phyloP scores from a whole-genome alignment of 805 yeast genomes.

The Komagataella pastoris region DNA sequence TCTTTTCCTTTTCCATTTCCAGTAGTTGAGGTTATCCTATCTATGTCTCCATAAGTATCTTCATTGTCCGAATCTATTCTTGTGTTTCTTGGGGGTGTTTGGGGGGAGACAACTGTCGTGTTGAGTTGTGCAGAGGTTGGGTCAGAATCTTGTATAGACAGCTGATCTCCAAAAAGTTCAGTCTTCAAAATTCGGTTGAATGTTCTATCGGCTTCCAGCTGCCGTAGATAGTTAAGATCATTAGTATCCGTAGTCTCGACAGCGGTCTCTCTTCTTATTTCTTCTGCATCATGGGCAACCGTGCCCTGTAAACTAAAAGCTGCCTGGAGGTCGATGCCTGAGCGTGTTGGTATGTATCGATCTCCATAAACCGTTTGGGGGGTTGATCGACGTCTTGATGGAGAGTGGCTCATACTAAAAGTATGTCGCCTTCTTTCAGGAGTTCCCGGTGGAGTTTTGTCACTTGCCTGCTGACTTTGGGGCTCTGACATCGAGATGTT shows the following conservation, averaged over 20 bases:
- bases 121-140: neutral
- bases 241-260: slow-evolving; percentile 13
- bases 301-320: slow-evolving; percentile 40
- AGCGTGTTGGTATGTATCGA: slow-evolving; percentile 76
- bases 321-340: slow-evolving; percentile 79
- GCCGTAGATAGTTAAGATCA: slow-evolving; percentile 56
- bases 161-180: slow-evolving; percentile 82
- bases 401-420: neutral
- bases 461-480: neutral
- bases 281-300: slow-evolving; percentile 5
- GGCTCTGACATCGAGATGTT: neutral
- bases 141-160: slow-evolving; percentile 32
- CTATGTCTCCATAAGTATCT: neutral
- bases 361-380: slow-evolving; percentile 50
- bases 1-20: neutral
- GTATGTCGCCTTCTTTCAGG: neutral
- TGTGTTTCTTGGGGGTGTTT: neutral
- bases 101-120: neutral
- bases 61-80: neutral
- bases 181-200: slow-evolving; percentile 79
- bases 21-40: neutral
- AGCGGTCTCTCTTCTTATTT: slow-evolving; percentile 1
- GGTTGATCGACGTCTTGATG: neutral
- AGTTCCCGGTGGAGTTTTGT: neutral
- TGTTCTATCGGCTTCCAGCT: slow-evolving; percentile 76